Evolutionary conservation across 169 alveolate genomes (phyloP).

Genomic region (Besnoitia besnoiti): DNA sequence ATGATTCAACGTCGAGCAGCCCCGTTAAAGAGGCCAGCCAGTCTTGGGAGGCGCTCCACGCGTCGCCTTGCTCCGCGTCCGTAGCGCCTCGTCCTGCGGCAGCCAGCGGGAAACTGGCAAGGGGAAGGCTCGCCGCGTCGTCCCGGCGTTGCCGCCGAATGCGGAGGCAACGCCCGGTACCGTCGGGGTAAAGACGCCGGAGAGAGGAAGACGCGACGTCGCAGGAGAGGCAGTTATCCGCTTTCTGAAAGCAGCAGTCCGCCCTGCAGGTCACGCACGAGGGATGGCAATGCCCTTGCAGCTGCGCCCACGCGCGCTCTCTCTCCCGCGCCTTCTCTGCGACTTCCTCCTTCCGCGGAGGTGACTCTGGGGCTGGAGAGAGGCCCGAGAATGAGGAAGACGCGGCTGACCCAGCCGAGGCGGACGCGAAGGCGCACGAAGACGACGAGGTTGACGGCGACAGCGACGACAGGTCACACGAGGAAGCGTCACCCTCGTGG

Average conservation of each 20-base stretch:
- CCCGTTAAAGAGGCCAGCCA: background rate
- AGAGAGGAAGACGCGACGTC: background rate
- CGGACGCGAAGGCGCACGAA: background rate
- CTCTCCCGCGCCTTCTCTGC: background rate
- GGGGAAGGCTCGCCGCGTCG: too few species aligned
- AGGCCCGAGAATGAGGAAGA: background rate
- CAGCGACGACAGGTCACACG: background rate
- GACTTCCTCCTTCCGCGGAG: background rate
- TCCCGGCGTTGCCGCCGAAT: background rate
- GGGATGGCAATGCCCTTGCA: conserved; percentile 55
- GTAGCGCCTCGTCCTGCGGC: too few species aligned
- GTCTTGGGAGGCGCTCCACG: background rate
- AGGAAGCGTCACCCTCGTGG: background rate
- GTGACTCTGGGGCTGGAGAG: background rate
- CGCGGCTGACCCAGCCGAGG: background rate
- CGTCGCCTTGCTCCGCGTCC: background rate
- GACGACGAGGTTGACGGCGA: background rate
- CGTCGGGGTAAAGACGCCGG: conserved; percentile 53
- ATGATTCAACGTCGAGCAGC: conserved; percentile 7
- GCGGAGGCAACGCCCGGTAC: conserved; percentile 59
- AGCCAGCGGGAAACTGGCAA: too few species aligned
- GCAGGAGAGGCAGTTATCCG: conserved; percentile 66
- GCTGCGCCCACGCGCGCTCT: background rate
- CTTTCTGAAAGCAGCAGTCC: conserved; percentile 54
- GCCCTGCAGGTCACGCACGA: conserved; percentile 56